A percentile compares a stretch with the other conserved stretches of the same genome.
These are phyloP conservation scores for Lepiota brunneoincarnata DNA, from an alignment of 768 basidiomycete genomes.

Conservation along the genomic window DNA sequence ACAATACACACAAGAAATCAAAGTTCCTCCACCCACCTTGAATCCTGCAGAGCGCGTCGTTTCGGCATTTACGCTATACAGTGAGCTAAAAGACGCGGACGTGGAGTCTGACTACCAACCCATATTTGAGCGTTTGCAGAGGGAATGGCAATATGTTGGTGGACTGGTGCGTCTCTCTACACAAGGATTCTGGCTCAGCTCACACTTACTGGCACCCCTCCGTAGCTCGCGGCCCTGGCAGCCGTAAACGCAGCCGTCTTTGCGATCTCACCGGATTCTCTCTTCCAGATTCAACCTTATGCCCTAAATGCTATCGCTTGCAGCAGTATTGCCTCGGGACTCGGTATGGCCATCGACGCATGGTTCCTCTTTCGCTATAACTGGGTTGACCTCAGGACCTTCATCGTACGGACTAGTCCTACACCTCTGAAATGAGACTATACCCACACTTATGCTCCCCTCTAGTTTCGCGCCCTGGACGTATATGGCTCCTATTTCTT, in stretches of 20 bases:
- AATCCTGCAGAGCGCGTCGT: constrained; percentile 33
- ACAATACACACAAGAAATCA: constrained; percentile 15
- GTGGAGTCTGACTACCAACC: constrained; percentile 49
- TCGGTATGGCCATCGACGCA: constrained; percentile 60
- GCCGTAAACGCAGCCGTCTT: constrained; percentile 62
- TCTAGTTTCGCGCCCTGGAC: constrained; percentile 48
- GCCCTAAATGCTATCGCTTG: constrained; percentile 53
- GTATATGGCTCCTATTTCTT: constrained; percentile 62
- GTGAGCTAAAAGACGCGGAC: constrained; percentile 47
- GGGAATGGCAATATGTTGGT: constrained; percentile 68
- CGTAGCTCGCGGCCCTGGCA: constrained; percentile 56
- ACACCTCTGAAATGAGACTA: not conserved
- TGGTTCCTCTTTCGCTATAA: constrained; percentile 68
- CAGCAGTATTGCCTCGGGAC: constrained; percentile 56
- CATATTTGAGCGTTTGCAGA: constrained; percentile 43
- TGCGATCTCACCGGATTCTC: constrained; percentile 50
- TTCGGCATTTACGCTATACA: constrained; percentile 54
- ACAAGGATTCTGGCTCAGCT: not conserved
- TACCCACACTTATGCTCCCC: not conserved
- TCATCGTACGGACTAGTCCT: constrained; percentile 40
- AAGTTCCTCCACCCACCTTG: constrained; percentile 7
- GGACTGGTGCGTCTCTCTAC: constrained; percentile 53
- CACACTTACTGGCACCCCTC: not conserved
- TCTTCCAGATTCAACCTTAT: constrained; percentile 47
- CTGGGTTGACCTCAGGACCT: constrained; percentile 48